Base-by-base conservation (phyloP, 2,329 filamentous ascomycete species). In the Coccinonectria pachysandricola region DNA sequence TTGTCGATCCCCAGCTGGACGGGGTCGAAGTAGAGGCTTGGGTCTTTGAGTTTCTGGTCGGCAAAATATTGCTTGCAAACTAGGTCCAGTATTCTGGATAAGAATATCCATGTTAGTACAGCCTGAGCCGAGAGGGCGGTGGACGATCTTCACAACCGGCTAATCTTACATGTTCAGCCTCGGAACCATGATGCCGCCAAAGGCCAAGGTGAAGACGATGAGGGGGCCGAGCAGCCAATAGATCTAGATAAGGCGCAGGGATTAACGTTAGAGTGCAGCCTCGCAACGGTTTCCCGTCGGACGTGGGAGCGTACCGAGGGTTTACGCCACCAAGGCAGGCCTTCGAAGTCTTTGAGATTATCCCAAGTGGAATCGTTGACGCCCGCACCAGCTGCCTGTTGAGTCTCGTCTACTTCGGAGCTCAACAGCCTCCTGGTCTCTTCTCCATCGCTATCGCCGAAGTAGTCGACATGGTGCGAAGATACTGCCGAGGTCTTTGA, bases 171-270 rank as follows among this genome's bases (percentile, higher is more conserved):
- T 59, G 47, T 94, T 93, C 36, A 94, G 65, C 52, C 81, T 91
- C 7, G 88, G 87, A 7, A 95, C 83, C 6, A 91, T 64, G 6
- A 83, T 71, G 30, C 84, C 85, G 16, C 88, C 91, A 53, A 91
- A 88, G 0, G 87, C 86, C 28, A 92, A 62, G 0, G 85, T 84
- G 49, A 85, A 88, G 22, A 94, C 56, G 30, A 81, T 65, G 54
- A 87, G 91, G 1, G 86, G 82, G 0, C 71, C 73, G 6, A 96
- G 54, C 4, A 96, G 65, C 83, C 86, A 96, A 54, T 68, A 83
- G 27, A 92, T 72, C 82, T 83, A 34, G 17, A 24, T 28, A n/a
- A n/a, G n/a, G 15, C 12, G 32, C 23, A 27, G n/a, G n/a, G n/a
- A 37, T 54, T 38, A 52, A 43, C 35, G 21, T 28, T 25, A 16